Evolutionary conservation across 2,329 filamentous ascomycete genomes (phyloP), one percentile per base, ranked within the genome.

Genomic region (Diplocarpon mali): DNA sequence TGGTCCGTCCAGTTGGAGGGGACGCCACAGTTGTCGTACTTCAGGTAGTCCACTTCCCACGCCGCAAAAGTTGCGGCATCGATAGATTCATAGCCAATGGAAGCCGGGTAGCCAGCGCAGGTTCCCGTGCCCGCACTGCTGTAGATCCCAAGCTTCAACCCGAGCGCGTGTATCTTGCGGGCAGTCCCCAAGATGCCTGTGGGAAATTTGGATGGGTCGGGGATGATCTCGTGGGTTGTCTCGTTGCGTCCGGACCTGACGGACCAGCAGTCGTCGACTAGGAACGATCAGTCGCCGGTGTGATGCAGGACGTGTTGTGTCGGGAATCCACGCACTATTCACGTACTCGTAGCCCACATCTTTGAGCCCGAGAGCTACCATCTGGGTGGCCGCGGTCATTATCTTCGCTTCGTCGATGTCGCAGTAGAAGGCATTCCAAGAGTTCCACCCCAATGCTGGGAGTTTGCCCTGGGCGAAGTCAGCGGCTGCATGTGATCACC

Each of bases 131-230:
- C 72, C 0, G 72, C 72, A 57, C 70, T 71, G 52, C 71, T 71
- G 55, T 83, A 83, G 46, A 83, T 78, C 1, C 78, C 78, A 9
- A 80, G 62, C 56, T 81, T 82, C 36, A 83, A 55, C 2, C 74
- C 75, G 49, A 76, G 54, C 2, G 53, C 61, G 48, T 82, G 78
- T 15, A 81, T 67, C 45, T 71, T 56, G 17, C 71, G 61, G 1
- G 75, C 75, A 1, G 73, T 59, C 0, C 69, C 67, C 8, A 65
- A 66, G 48, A 83, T 77, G 0, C 78, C 78, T 14, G 68, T 62
- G 0, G 78, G 78, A 46, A 81, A 83, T 45, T 69, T 73, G 2
- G 51, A 56, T 0, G 61, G 58, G 51, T 78, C 69, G 0, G 69
- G 65, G 3, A 70, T 57, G 4, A 76, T 65, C 34, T 69, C 61